Evolutionary conservation across 2,329 filamentous ascomycete species (phyloP).

Genomic region (Calonectria pseudoturangicola): DNA sequence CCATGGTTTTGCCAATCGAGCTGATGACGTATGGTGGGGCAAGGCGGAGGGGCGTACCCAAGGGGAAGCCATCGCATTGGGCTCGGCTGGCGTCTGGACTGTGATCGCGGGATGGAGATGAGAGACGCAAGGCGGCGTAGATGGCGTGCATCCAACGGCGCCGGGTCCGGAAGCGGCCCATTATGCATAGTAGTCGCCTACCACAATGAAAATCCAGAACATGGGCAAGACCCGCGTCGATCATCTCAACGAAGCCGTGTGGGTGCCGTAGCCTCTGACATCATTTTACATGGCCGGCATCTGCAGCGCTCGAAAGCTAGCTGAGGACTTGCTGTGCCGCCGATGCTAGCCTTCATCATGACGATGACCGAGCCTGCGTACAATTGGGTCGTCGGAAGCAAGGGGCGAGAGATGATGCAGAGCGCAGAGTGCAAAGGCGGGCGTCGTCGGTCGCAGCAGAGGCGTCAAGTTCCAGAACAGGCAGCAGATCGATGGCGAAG

Average conservation of each 20-base stretch:
- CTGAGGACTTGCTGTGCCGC: slow-evolving; percentile 11
- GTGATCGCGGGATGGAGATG: slow-evolving; percentile 21
- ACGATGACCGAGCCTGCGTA: neutral
- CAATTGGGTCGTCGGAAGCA: neutral
- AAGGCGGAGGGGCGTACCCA: slow-evolving; percentile 23
- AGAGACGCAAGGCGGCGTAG: slow-evolving; percentile 15
- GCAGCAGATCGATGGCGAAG: neutral
- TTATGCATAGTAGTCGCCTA: slow-evolving; percentile 21
- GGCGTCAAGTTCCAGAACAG: neutral
- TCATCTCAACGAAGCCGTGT: neutral
- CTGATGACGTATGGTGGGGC: slow-evolving; percentile 53
- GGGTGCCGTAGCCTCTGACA: slow-evolving; percentile 41
- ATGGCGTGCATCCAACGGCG: slow-evolving; percentile 32
- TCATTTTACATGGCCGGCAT: slow-evolving; percentile 38
- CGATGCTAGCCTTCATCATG: slow-evolving; percentile 17
- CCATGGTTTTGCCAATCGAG: slow-evolving; percentile 30
- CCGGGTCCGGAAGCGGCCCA: slow-evolving; percentile 17
- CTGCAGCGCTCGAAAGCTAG: slow-evolving; percentile 5
- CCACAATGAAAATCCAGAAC: slow-evolving; percentile 10
- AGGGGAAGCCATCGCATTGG: slow-evolving; percentile 13
- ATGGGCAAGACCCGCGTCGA: slow-evolving; percentile 27
- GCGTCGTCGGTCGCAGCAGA: neutral
- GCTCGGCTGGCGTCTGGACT: slow-evolving; percentile 14
- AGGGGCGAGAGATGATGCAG: slow-evolving; percentile 17
- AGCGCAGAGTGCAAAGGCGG: neutral